These are phyloP conservation scores for Hyparrhenia diplandra DNA, from an alignment of 176 grass and related monocot species.

Conservation along the genomic window DNA sequence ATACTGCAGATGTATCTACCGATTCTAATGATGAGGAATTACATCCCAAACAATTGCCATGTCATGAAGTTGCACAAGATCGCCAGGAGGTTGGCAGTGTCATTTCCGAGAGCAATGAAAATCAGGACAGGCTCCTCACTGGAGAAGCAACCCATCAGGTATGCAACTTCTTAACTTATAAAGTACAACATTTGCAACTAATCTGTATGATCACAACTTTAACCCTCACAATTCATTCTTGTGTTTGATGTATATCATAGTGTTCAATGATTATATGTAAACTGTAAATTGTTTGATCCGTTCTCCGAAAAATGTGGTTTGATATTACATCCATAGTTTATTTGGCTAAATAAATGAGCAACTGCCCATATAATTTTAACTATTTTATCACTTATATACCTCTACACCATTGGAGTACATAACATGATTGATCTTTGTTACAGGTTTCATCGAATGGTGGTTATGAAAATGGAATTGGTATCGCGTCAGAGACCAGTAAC, in stretches of 20 bases:
- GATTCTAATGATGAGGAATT: constrained; percentile 17
- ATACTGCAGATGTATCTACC: not conserved
- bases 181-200: not conserved
- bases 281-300: not conserved
- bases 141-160: constrained; percentile 49
- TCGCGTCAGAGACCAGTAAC: constrained; percentile 20
- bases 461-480: constrained; percentile 22
- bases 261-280: constrained; percentile 8
- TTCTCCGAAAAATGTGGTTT: not conserved
- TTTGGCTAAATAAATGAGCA: not conserved
- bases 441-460: constrained; percentile 38
- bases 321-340: not conserved
- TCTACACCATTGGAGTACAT: not conserved
- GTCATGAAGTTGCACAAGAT: constrained; percentile 28
- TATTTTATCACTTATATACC: not conserved
- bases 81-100: constrained; percentile 2
- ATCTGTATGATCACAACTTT: not conserved
- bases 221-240: not conserved
- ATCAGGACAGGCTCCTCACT: constrained; percentile 26
- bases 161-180: not conserved
- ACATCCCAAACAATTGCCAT: not conserved
- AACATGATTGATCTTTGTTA: constrained; percentile 17
- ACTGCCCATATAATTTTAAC: not conserved
- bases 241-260: not conserved
- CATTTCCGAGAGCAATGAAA: constrained; percentile 34